Evolutionary conservation across 768 basidiomycete species (phyloP), one percentile per base, ranked within the genome.

Genomic region (Boletus pseudopeckii): DNA sequence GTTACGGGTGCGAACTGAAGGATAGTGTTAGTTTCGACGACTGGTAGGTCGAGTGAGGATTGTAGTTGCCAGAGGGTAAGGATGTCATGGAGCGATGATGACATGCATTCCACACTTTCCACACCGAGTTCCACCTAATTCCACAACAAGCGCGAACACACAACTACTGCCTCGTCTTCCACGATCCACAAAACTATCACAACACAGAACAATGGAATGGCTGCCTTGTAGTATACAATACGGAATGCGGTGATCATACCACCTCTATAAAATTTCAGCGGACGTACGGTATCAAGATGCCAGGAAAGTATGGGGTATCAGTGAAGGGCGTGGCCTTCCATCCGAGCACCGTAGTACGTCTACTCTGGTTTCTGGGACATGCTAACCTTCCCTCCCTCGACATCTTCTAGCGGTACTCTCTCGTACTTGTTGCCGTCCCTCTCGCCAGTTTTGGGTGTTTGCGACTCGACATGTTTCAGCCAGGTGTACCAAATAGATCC

Each of bases 401-500:
- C 62, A 40, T 86, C 84, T 49, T 86, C 81, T 71, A 85, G 76
- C 34, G 82, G 75, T 22, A 85, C 79, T 43, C 80, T 83, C 55
- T 86, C 84, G 57, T 90, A 88, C 51, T 60, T 70, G 45, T 13
- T 44, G 10, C 57, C 58, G 24, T 65, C 66, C 44, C 64, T 59
- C 38, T 71, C 66, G 3, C 63, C 70, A 40, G 60, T 34, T 28
- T 73, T 64, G 26, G 75, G 57, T 5, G 70, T 57, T 53, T 79
- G 79, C 8, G 82, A 77, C 68, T 92, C 90, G 58, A 77, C 62
- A 67, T 92, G 85, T 68, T 92, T 92, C 50, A 89, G 77, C 90
- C 90, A 92, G 3, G 91, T 93, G 71, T 95, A 96, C 69, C 84
- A 85, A 36, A 90, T 68, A 0, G 92, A 95, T 18, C 92, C 92